These are phyloP conservation scores for Tarenaya hassleriana DNA, from an alignment of 345 rosid genomes.

Conservation along the genomic window DNA sequence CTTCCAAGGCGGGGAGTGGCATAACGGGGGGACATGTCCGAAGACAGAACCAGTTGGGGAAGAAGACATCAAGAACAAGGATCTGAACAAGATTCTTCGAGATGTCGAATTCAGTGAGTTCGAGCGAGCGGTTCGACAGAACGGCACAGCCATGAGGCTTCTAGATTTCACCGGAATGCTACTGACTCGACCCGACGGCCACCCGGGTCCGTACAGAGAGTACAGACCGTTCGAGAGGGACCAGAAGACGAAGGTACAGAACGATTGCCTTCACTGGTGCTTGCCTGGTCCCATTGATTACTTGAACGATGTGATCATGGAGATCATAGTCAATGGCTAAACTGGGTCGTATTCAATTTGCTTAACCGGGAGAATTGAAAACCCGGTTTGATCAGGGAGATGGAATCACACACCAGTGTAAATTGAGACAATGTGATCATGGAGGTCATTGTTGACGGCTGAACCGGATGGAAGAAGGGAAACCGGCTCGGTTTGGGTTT, in stretches of 20 bases:
- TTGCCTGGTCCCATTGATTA: constrained; percentile 90
- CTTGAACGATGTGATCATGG: constrained; percentile 82
- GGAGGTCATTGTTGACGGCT: constrained; percentile 9
- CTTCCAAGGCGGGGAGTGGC: constrained; percentile 92
- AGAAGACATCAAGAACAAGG: constrained; percentile 57
- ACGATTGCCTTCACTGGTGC: constrained; percentile 98
- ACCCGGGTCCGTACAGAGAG: constrained; percentile 82
- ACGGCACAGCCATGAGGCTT: constrained; percentile 55
- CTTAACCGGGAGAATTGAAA: constrained; percentile 8
- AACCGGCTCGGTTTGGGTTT: constrained; percentile 16
- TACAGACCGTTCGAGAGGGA: constrained; percentile 62
- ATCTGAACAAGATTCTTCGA: constrained; percentile 49
- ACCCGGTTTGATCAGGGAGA: constrained; percentile 5
- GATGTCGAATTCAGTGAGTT: constrained; percentile 58
- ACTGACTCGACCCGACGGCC: constrained; percentile 81
- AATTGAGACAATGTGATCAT: too few relatives aligned
- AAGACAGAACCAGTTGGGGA: constrained; percentile 50
- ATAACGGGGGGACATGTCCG: constrained; percentile 66
- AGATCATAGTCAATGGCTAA: constrained; percentile 44
- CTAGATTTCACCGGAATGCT: constrained; percentile 67
- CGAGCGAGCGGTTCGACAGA: constrained; percentile 42
- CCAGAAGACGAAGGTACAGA: constrained; percentile 63
- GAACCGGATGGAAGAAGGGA: not conserved
- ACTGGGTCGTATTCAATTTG: too few relatives aligned
- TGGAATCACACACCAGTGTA: too few relatives aligned